Conservation (phyloP, 306 rosid species). For the Gastrolobium bilobum region DNA sequence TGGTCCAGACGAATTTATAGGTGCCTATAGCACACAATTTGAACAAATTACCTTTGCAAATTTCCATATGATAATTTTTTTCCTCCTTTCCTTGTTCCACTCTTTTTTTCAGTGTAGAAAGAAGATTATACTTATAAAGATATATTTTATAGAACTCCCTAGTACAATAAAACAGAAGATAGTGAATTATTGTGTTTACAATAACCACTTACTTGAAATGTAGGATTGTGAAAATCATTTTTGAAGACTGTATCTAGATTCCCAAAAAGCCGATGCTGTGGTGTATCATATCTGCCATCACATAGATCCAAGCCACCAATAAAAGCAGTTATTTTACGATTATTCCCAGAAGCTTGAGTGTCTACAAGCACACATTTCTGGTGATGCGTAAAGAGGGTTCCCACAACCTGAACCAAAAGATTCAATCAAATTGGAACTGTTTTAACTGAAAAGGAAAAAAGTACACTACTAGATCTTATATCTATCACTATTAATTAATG, state of each 20-base stretch:
- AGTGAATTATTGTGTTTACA: constrained; percentile 17
- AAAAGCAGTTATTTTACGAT: constrained; percentile 72
- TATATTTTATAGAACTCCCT: constrained; percentile 6
- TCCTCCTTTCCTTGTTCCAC: not conserved
- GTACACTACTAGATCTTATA: not conserved
- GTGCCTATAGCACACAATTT: constrained; percentile 43
- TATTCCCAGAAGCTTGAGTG: constrained; percentile 66
- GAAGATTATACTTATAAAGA: no score
- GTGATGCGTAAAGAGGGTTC: constrained; percentile 87
- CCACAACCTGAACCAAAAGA: constrained; percentile 70
- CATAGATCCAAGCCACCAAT: constrained; percentile 83
- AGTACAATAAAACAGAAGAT: constrained; percentile 10
- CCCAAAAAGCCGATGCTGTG: constrained; percentile 69
- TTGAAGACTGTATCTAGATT: constrained; percentile 64
- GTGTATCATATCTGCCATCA: constrained; percentile 86
- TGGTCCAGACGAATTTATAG: constrained; percentile 59
- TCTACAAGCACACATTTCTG: constrained; percentile 81
- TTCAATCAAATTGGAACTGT: constrained; percentile 26
- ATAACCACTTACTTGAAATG: constrained; percentile 63
- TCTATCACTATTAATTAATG: not conserved
- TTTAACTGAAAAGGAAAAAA: constrained; percentile 4
- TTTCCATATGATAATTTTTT: not conserved
- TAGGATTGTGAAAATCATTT: constrained; percentile 78
- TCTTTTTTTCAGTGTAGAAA: no score
- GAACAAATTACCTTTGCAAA: constrained; percentile 10